Percentiles rank a stretch among this genome's conserved stretches.
phyloP scores from a whole-genome alignment of 1,284 basidiomycete species.

The Leccinum pachyderme region DNA sequence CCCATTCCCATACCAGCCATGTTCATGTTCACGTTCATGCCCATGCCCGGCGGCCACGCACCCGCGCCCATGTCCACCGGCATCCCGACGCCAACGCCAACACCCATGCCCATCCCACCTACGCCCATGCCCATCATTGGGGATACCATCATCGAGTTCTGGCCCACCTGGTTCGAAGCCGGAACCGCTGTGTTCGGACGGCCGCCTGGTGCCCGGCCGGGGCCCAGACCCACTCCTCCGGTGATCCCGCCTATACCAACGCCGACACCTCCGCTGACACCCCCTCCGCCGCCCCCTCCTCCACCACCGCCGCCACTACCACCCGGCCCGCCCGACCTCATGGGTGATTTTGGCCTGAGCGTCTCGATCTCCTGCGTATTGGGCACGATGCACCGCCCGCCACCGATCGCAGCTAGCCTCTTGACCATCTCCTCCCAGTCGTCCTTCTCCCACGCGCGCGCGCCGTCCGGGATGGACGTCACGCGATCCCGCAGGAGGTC shows the following conservation, averaged over 20 bases:
- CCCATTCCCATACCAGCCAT: constrained; percentile 33
- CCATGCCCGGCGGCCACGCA: constrained; percentile 19
- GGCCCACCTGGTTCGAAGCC: constrained; percentile 17
- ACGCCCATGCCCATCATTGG: constrained; percentile 46
- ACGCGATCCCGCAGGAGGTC: constrained; percentile 38
- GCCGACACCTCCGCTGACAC: constrained; percentile 23
- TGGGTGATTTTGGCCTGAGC: constrained; percentile 85
- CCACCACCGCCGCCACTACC: constrained; percentile 20
- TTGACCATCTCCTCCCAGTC: constrained; percentile 59
- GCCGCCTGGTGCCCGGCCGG: background rate
- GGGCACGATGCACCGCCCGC: constrained; percentile 62
- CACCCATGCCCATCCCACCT: constrained; percentile 23
- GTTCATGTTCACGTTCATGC: constrained; percentile 15
- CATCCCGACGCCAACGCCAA: constrained; percentile 32
- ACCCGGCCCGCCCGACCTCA: constrained; percentile 40
- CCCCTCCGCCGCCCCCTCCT: constrained; percentile 20
- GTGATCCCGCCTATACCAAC: constrained; percentile 18
- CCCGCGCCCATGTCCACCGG: constrained; percentile 34
- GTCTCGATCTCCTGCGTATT: constrained; percentile 80
- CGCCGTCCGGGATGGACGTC: constrained; percentile 43
- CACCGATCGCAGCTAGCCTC: constrained; percentile 46
- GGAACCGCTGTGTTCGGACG: constrained; percentile 6
- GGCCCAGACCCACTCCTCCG: constrained; percentile 23
- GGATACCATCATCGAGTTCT: constrained; percentile 48
- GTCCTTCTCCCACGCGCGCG: constrained; percentile 53